Conservation (phyloP, 768 basidiomycete genomes). For the Fistulinella prunicolor region DNA sequence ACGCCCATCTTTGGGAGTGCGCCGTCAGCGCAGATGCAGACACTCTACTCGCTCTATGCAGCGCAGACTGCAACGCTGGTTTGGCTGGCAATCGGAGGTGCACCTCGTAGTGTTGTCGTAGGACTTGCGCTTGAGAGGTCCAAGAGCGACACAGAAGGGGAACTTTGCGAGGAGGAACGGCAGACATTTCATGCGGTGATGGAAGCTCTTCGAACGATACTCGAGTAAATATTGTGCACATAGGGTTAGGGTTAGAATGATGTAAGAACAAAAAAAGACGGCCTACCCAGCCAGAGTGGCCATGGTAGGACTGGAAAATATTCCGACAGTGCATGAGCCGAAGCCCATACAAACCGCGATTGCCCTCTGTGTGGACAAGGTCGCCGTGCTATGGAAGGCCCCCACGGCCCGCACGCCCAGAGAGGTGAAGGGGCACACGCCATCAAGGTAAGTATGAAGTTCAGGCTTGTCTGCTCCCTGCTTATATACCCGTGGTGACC, state of each 20-base stretch:
- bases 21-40: constrained; percentile 63
- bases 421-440: constrained; percentile 48
- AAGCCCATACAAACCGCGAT: constrained; percentile 60
- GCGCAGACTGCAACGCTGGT: constrained; percentile 85
- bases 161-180: constrained; percentile 40
- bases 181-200: constrained; percentile 50
- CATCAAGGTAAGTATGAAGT: constrained; percentile 62
- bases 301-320: constrained; percentile 68
- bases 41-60: constrained; percentile 76
- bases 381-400: constrained; percentile 67
- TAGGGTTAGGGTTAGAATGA: constrained; percentile 31
- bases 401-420: constrained; percentile 52
- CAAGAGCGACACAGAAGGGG: constrained; percentile 22
- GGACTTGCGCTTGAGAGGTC: constrained; percentile 63
- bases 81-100: constrained; percentile 54
- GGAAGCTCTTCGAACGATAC: constrained; percentile 39
- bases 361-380: constrained; percentile 59
- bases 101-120: constrained; percentile 63
- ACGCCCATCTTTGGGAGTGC: constrained; percentile 76
- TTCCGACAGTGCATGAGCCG: constrained; percentile 70
- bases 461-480: rapidly evolving
- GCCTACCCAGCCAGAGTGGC: constrained; percentile 52
- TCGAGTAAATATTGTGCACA: constrained; percentile 16
- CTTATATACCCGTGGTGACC: constrained; percentile 11
- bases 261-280: constrained; percentile 33